These are phyloP conservation scores for Aspergillus texensis DNA, from an alignment of 2,329 filamentous ascomycete genomes.

Conservation along the genomic window DNA sequence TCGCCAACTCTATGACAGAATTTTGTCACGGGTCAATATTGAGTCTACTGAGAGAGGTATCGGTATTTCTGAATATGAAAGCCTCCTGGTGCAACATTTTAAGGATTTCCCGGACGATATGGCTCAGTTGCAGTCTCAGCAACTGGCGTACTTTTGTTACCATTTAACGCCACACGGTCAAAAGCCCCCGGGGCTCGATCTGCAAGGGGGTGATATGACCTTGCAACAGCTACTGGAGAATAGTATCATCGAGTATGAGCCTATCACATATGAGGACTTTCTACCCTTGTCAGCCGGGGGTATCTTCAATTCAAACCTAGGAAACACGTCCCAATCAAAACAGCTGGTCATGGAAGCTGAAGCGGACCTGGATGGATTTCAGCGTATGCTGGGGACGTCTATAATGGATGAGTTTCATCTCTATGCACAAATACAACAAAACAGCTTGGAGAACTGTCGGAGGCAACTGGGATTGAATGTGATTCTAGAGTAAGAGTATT, in stretches of 20 bases:
- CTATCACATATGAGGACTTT: conserved; percentile 59
- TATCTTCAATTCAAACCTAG: conserved; percentile 54
- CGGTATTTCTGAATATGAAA: conserved; percentile 16
- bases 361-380: conserved; percentile 31
- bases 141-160: conserved; percentile 48
- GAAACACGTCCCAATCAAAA: conserved; percentile 21
- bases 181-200: neutral
- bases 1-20: conserved; percentile 49
- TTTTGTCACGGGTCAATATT: conserved; percentile 36
- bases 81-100: conserved; percentile 35
- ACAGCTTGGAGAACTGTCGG: conserved; percentile 28
- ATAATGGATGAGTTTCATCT: conserved; percentile 31
- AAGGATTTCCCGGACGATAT: conserved; percentile 47
- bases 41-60: conserved; percentile 13
- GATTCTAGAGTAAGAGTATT: neutral
- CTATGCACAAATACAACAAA: conserved; percentile 28
- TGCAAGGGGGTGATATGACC: neutral
- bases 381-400: conserved; percentile 23
- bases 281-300: conserved; percentile 57
- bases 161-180: conserved; percentile 17
- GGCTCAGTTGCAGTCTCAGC: conserved; percentile 37
- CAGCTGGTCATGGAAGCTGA: conserved; percentile 29
- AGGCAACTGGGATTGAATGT: conserved; percentile 19
- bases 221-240: conserved; percentile 38
- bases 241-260: conserved; percentile 39